phyloP scores from a whole-genome alignment of 116 monocot species.

The Thalassia testudinum region DNA sequence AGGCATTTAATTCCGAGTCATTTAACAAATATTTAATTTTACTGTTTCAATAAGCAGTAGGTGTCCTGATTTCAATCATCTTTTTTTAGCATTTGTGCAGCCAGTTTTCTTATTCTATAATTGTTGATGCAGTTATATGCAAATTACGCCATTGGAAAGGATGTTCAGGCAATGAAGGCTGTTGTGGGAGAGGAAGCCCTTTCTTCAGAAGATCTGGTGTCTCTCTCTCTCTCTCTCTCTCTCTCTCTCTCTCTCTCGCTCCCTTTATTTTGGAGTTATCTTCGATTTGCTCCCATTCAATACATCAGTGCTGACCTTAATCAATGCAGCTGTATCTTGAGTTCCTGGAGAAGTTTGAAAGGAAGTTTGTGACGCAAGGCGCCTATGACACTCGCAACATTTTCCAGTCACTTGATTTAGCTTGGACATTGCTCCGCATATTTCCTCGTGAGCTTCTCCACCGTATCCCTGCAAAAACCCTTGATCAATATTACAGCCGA shows the following conservation, averaged over 20 bases:
- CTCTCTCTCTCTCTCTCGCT: background rate
- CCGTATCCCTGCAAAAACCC: conserved; percentile 88
- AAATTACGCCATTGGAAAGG: conserved; percentile 97
- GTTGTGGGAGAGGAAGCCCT: conserved; percentile 99
- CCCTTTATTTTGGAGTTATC: background rate
- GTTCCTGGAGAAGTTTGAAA: conserved; percentile 94
- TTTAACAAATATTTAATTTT: too few species aligned
- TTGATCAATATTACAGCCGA: conserved; percentile 81
- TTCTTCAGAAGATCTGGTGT: conserved; percentile 97
- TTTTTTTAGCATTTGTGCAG: background rate
- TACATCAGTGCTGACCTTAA: background rate
- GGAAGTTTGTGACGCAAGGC: conserved; percentile 90
- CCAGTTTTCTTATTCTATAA: background rate
- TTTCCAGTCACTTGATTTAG: conserved; percentile 97
- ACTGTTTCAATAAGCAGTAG: too few species aligned
- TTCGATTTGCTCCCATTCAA: background rate
- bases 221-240: conserved; percentile 34
- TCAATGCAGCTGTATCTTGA: conserved; percentile 81
- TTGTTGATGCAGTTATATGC: conserved; percentile 64
- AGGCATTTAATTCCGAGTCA: too few species aligned
- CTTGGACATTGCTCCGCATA: conserved; percentile 95
- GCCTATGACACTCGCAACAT: conserved; percentile 98
- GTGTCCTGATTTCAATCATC: background rate
- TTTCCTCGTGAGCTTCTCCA: conserved; percentile 95
- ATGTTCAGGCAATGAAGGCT: conserved; percentile 99